These are phyloP conservation scores for Cicer arietinum DNA, from an alignment of 306 rosid species.

Conservation along the genomic window DNA sequence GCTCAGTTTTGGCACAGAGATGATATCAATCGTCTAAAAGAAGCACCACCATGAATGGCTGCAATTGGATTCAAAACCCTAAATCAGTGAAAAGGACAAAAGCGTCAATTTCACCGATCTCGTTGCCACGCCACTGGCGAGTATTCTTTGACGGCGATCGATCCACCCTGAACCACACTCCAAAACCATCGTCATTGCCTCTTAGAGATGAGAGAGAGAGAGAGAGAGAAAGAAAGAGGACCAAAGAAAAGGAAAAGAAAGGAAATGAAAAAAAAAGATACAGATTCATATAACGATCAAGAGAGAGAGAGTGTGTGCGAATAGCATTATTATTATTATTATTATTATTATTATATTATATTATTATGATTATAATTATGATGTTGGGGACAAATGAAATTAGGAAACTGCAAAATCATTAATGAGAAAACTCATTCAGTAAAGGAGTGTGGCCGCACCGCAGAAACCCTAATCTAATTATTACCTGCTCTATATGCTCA, in stretches of 20 bases:
- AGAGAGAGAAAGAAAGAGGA: not conserved
- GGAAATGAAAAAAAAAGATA: not conserved
- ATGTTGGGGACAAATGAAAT: too few relatives aligned
- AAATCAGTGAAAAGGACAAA: slow-evolving; percentile 15
- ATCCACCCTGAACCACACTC: slow-evolving; percentile 51
- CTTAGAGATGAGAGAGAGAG: slow-evolving; percentile 1
- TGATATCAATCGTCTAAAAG: slow-evolving; percentile 1
- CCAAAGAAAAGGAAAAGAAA: too few relatives aligned
- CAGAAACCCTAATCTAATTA: not conserved
- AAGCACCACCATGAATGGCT: slow-evolving; percentile 50
- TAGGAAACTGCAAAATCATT: not conserved
- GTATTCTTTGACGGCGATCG: not conserved
- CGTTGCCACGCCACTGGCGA: slow-evolving; percentile 52
- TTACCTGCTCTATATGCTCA: not conserved
- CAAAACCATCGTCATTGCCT: slow-evolving; percentile 55
- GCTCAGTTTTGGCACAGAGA: slow-evolving; percentile 49
- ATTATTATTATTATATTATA: too few relatives aligned
- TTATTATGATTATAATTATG: too few relatives aligned
- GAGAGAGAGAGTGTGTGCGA: not conserved
- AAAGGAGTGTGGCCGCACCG: slow-evolving; percentile 24
- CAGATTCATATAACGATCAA: not conserved
- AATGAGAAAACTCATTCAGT: not conserved
- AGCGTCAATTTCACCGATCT: slow-evolving; percentile 25
- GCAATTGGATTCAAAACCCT: slow-evolving; percentile 39
- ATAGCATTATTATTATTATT: not conserved